Conservation (phyloP, 164 flowering plant species). For the Macadamia integrifolia region DNA sequence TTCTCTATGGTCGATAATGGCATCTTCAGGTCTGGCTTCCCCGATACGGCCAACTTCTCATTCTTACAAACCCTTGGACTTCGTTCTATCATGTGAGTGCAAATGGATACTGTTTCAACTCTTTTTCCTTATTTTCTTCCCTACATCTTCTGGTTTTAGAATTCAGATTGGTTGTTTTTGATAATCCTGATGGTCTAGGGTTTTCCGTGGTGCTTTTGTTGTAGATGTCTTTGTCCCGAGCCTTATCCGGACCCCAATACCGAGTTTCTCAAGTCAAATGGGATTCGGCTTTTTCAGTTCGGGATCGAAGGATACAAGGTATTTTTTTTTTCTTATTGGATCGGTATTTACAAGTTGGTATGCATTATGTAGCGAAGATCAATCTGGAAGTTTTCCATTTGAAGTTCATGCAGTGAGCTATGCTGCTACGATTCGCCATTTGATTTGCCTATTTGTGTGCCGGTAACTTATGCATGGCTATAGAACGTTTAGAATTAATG, state of each 20-base stretch:
- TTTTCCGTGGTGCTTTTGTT: slow-evolving; percentile 10
- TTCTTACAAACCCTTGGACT: slow-evolving; percentile 75
- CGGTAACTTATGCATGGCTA: not conserved
- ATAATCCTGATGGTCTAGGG: slow-evolving; percentile 4
- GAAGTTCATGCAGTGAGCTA: too few species aligned
- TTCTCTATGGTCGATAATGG: slow-evolving; percentile 91
- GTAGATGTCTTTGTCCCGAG: slow-evolving; percentile 82
- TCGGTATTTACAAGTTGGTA: not conserved
- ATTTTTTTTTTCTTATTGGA: not conserved
- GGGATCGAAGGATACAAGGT: slow-evolving; percentile 87
- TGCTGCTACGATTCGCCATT: too few species aligned
- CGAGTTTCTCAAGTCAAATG: slow-evolving; percentile 64
- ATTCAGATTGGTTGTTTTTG: not conserved
- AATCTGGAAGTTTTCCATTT: not conserved
- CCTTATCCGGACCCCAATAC: slow-evolving; percentile 73
- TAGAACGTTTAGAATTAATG: not conserved
- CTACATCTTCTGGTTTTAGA: not conserved
- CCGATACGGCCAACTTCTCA: slow-evolving; percentile 69
- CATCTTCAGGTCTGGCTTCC: slow-evolving; percentile 85
- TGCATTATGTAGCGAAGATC: not conserved
- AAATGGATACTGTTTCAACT: not conserved
- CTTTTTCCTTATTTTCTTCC: not conserved
- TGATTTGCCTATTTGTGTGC: too few species aligned
- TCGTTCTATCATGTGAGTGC: slow-evolving; percentile 71
- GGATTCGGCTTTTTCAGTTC: slow-evolving; percentile 69